Evolutionary conservation across 805 yeast species (phyloP), one percentile per base, ranked within the genome.

Genomic region (Hanseniaspora singularis): DNA sequence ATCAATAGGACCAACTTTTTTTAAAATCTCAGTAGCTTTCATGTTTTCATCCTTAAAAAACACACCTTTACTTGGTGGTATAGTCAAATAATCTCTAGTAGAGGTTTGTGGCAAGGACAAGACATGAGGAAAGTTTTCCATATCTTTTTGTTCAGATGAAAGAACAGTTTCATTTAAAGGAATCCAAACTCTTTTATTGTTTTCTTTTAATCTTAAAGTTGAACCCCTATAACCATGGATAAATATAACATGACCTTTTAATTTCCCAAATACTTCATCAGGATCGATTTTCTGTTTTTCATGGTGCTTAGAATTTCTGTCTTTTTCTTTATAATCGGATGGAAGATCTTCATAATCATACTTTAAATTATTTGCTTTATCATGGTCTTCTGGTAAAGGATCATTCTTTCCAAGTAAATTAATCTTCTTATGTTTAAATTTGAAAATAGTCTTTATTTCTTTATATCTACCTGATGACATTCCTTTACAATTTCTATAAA

Each of bases 161-260:
- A 88, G 70, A 0, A 95, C 95, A 1, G 43, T 40, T 0, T 89
- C 95, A 55, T 82, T 81, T 5, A 81, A 57, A 0, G 96, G 96
- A 33, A 87, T 74, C 96, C 96, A 88, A 1, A 82, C 73, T 44
- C 89, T 66, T 50, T 78, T 74, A 12, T 68, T 62, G 0, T 94
- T 79, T 11, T 65, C 64, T 1, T 74, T 57, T 55, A 84, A 92
- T 37, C 89, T 61, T 44, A 88, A 63, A 4, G 81, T 73, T 38
- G 86, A 76, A 2, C 96, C 96, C 55, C 96, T 68, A 61, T 82
- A 88, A 0, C 96, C 96, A 4, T 96, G 96, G 61, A 88, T 50
- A 1, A 88, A 67, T 2, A 88, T 74, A 1, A 88, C 70, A 56
- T 87, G 87, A 4, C 96, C 96, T 19, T 77, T 79, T 1, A 86